A percentile compares a stretch with the other conserved stretches of the same genome.
phyloP scores from a whole-genome alignment of 1,284 basidiomycete genomes.

The Taiwanofungus camphoratus region DNA sequence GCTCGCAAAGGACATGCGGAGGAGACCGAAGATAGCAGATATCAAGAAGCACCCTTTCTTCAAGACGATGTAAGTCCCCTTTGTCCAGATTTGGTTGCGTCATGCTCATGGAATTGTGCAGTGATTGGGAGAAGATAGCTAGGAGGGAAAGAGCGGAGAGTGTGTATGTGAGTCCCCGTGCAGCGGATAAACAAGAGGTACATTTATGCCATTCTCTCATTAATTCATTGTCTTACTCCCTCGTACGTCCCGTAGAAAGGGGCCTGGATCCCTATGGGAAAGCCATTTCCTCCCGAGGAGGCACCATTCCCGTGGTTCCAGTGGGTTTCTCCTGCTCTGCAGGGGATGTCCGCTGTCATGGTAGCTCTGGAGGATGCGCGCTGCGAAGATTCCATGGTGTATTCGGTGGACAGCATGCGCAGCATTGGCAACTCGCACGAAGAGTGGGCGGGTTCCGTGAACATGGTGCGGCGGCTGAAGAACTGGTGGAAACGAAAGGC shows the following conservation, averaged over 20 bases:
- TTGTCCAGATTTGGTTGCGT: neutral
- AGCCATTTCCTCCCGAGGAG: neutral
- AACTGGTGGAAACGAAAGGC: no score
- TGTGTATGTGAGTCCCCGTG: neutral
- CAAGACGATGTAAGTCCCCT: neutral
- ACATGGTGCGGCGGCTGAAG: no score
- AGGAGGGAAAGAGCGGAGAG: neutral
- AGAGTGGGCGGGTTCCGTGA: no score
- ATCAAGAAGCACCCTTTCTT: neutral
- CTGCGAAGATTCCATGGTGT: no score
- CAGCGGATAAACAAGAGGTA: neutral
- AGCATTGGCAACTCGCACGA: no score
- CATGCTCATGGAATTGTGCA: neutral
- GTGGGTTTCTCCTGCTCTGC: slow-evolving; percentile 64
- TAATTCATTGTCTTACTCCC: neutral
- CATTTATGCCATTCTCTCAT: neutral
- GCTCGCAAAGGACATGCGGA: neutral
- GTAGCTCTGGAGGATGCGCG: no score
- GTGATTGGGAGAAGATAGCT: neutral
- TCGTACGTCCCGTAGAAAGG: neutral
- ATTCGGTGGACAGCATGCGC: no score
- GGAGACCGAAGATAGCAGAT: neutral
- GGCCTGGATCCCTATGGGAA: neutral
- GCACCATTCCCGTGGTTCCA: slow-evolving; percentile 55
- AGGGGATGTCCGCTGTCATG: no score